Conservation (phyloP, 345 rosid genomes). For the Ailanthus altissimus region DNA sequence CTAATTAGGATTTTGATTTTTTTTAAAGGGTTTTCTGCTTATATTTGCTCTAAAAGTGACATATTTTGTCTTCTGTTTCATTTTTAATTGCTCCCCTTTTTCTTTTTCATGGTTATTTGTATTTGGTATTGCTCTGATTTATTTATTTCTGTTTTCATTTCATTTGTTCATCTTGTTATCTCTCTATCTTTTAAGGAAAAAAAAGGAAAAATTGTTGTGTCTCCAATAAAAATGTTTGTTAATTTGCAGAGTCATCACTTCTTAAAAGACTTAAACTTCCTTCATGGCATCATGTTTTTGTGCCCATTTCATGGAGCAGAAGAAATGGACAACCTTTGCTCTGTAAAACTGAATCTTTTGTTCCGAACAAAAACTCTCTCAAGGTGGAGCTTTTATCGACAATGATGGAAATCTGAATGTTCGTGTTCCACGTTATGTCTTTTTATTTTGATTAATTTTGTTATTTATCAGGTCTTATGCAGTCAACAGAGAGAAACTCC, state of each 20-base stretch:
- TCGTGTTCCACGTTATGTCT: background rate
- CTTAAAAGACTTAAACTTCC: constrained; percentile 37
- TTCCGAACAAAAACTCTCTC: constrained; percentile 13
- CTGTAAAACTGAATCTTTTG: constrained; percentile 4
- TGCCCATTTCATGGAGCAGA: constrained; percentile 33
- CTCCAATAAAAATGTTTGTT: background rate
- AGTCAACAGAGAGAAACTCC: constrained; percentile 55
- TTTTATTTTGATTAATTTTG: background rate
- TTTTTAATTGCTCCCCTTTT: background rate
- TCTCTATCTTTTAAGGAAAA: background rate
- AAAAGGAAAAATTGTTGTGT: background rate
- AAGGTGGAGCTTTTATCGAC: constrained; percentile 36
- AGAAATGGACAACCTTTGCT: constrained; percentile 24
- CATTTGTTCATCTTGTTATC: background rate
- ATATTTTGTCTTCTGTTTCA: background rate
- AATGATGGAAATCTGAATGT: background rate
- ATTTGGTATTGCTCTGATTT: background rate
- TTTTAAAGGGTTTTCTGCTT: background rate
- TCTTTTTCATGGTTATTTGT: background rate
- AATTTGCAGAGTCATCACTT: constrained; percentile 38
- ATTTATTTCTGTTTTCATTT: background rate
- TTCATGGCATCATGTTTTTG: constrained; percentile 29
- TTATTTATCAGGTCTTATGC: constrained; percentile 47
- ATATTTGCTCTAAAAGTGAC: background rate
- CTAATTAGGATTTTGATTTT: background rate